Evolutionary conservation across 2,329 filamentous ascomycete species (phyloP).

Genomic region (Akanthomyces muscarius): DNA sequence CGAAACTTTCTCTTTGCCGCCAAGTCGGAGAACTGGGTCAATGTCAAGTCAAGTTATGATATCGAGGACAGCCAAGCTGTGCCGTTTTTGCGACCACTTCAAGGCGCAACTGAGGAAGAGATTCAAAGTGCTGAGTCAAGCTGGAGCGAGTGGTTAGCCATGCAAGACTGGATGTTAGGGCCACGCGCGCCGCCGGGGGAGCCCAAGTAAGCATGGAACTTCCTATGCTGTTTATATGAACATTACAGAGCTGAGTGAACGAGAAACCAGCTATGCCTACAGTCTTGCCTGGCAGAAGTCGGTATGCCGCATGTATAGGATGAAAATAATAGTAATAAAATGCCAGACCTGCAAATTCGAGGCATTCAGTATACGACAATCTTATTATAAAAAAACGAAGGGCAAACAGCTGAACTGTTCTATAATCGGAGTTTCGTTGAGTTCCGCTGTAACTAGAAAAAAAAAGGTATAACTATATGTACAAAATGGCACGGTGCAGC

Average conservation of each 20-base stretch:
- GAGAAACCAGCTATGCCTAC: neutral
- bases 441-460: neutral
- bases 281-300: neutral
- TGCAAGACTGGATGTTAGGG: constrained; percentile 99
- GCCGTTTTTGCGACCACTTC: constrained; percentile 82
- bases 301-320: neutral
- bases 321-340: neutral
- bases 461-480: neutral
- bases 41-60: constrained; percentile 87
- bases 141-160: constrained; percentile 94
- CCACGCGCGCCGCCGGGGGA: constrained; percentile 57
- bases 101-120: constrained; percentile 71
- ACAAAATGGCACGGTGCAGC: neutral
- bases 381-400: neutral
- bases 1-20: constrained; percentile 93
- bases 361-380: neutral
- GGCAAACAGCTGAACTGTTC: neutral
- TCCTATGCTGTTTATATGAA: neutral
- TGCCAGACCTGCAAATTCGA: neutral
- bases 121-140: constrained; percentile 75
- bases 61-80: constrained; percentile 77
- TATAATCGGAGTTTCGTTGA: neutral
- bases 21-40: constrained; percentile 86
- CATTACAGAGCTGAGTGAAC: no score
- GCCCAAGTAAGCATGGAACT: no score